These are phyloP conservation scores for Solanum bulbocastanum DNA, from an alignment of 257 asterid genomes.

Conservation along the genomic window DNA sequence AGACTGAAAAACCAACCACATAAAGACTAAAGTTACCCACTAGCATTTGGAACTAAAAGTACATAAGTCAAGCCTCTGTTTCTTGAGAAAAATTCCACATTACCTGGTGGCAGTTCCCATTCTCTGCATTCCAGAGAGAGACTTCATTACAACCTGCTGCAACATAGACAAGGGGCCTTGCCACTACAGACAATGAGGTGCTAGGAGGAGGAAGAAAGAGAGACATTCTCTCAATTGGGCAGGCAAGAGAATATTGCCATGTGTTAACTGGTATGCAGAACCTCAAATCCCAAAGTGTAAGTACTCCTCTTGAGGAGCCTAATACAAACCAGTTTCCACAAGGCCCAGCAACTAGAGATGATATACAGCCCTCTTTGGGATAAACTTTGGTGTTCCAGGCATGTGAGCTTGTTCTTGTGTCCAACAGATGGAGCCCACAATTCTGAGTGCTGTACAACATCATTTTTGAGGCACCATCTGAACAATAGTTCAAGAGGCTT, in stretches of 20 bases:
- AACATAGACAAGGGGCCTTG: slow-evolving; percentile 92
- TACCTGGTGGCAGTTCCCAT: slow-evolving; percentile 99
- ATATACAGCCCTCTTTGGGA: slow-evolving; percentile 84
- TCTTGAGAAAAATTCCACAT: not conserved
- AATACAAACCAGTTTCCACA: slow-evolving; percentile 98
- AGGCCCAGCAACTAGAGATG: slow-evolving; percentile 86
- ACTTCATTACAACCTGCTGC: slow-evolving; percentile 98
- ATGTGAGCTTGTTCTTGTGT: slow-evolving; percentile 60
- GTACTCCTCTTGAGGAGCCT: slow-evolving; percentile 96
- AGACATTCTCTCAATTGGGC: slow-evolving; percentile 89
- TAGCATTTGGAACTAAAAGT: not conserved
- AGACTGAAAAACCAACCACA: not conserved
- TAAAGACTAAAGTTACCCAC: not conserved
- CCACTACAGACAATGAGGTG: slow-evolving; percentile 65
- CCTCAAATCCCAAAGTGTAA: slow-evolving; percentile 96
- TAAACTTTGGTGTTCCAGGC: slow-evolving; percentile 73
- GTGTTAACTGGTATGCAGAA: slow-evolving; percentile 92
- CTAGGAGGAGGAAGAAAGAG: slow-evolving; percentile 85
- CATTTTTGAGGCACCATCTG: slow-evolving; percentile 65
- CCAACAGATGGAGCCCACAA: slow-evolving; percentile 92
- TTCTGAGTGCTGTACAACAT: slow-evolving; percentile 79
- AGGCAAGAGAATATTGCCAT: slow-evolving; percentile 78
- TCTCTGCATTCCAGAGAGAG: slow-evolving; percentile 98
- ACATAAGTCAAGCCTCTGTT: not conserved
- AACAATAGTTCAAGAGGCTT: slow-evolving; percentile 73